Conservation (phyloP, 228 moss, liverwort and hornwort genomes). For the Sphagnum fallax region DNA sequence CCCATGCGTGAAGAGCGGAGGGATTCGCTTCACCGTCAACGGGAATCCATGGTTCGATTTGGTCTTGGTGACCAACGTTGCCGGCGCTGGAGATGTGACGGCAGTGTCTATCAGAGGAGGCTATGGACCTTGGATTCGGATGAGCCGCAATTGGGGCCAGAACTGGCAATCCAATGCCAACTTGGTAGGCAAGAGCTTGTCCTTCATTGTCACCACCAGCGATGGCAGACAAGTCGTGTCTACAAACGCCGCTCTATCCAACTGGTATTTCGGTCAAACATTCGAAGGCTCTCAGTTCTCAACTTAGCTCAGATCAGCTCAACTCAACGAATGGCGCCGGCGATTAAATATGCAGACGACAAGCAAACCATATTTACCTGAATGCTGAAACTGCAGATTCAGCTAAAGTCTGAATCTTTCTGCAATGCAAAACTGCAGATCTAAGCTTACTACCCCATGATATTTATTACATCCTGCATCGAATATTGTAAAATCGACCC, state of each 20-base stretch:
- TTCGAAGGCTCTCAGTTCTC: slow-evolving; percentile 16
- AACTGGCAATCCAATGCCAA: slow-evolving; percentile 22
- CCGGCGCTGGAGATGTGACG: slow-evolving; percentile 31
- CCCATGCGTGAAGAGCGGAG: slow-evolving; percentile 23
- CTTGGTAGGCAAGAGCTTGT: slow-evolving; percentile 19
- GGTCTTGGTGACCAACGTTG: slow-evolving; percentile 43
- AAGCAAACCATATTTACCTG: no score
- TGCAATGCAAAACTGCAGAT: no score
- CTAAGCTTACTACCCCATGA: no score
- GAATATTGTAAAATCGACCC: no score
- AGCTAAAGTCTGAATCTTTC: no score
- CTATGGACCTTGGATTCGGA: slow-evolving; percentile 9
- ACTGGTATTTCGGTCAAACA: slow-evolving; percentile 35
- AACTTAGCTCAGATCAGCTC: no score
- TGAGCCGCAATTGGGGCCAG: slow-evolving; percentile 43
- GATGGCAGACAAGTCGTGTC: slow-evolving; percentile 16
- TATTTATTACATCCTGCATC: no score
- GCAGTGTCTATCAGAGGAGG: slow-evolving; percentile 21
- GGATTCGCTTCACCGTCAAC: slow-evolving; percentile 24
- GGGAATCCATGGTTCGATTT: slow-evolving; percentile 40
- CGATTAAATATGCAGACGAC: no score
- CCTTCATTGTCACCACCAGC: slow-evolving; percentile 16
- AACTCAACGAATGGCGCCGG: no score
- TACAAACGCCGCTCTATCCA: slow-evolving; percentile 7
- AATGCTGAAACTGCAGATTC: no score